Evolutionary conservation across 1,284 basidiomycete species (phyloP), one percentile per base, ranked within the genome.

Genomic region (Athelia sp.): DNA sequence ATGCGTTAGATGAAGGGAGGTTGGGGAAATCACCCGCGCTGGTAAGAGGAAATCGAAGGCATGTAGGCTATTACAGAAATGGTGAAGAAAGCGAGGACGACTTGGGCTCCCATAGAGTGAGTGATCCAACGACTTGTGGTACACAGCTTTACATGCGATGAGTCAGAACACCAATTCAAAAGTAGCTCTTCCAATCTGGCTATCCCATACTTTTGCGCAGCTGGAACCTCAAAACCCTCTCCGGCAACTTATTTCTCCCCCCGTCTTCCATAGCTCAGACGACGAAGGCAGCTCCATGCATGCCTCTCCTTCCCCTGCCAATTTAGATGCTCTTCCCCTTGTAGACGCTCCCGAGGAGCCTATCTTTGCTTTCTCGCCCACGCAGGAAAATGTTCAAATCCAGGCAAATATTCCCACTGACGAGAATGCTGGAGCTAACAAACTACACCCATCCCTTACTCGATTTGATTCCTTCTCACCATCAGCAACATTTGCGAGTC

Each of bases 151-250:
- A 29, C 26, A 29, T 29, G 26, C 26, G 26, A 29, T 6, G 26
- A 13, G 6, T 29, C 26, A 29, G 26, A 29, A 13, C 13, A 3
- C 3, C n/a, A 26, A 4, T n/a, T 8, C 36, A n/a, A 38, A 50
- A 45, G 51, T 26, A 31, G 55, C 61, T 11, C 62, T 78, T 43
- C 78, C 78, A 3, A 49, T 58, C 40, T 80, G 79, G 79, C 69
- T 81, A 14, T 63, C 64, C 22, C 52, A 60, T 44, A 73, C 77
- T 4, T 68, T 80, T 35, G 64, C 62, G 14, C 62, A 60, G 17
- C 60, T 81, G 22, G 65, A 71, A 45, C 48, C 62, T 2, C 54
- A 58, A 10, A 73, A 80, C 56, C 78, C 78, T 29, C 64, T 81
- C 13, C 70, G 74, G 44, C 58, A 60, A 21, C 62, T 79, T 32